These are phyloP conservation scores for Avena atlantica DNA, from an alignment of 176 grass and related monocot species.

Conservation along the genomic window DNA sequence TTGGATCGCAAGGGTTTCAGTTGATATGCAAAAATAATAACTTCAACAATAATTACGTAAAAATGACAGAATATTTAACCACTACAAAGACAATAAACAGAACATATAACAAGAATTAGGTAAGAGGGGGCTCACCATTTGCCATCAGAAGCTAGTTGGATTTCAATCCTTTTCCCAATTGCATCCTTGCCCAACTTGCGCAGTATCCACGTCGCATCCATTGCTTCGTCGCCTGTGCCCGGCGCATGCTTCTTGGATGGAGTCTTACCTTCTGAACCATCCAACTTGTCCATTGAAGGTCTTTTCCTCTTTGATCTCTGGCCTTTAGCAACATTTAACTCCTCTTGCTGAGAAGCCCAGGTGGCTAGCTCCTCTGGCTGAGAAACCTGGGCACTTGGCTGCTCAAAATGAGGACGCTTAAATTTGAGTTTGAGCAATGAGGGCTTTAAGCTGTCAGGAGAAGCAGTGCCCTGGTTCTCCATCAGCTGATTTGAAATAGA, in stretches of 20 bases:
- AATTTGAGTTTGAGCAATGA: conserved; percentile 96
- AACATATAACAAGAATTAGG: background rate
- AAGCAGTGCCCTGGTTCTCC: conserved; percentile 44
- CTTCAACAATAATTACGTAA: background rate
- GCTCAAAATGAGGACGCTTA: conserved; percentile 92
- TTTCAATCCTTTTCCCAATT: conserved; percentile 86
- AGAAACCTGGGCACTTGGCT: conserved; percentile 62
- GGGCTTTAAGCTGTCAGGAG: conserved; percentile 70
- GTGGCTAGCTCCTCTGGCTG: conserved; percentile 52
- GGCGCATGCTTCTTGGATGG: conserved; percentile 56
- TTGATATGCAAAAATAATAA: background rate
- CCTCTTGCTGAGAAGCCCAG: conserved; percentile 68
- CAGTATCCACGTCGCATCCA: conserved; percentile 92
- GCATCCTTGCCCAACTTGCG: conserved; percentile 88
- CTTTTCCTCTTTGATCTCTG: conserved; percentile 99
- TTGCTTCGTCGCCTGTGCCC: conserved; percentile 54
- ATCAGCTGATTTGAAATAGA: conserved; percentile 42
- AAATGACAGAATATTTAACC: conserved; percentile 6
- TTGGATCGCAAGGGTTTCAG: background rate
- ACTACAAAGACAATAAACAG: conserved; percentile 22
- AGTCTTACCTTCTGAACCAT: conserved; percentile 48
- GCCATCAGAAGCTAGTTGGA: conserved; percentile 60
- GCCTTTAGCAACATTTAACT: conserved; percentile 83
- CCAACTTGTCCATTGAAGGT: conserved; percentile 65
- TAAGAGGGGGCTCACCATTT: conserved; percentile 64